A percentile compares a stretch with the other conserved stretches of the same genome.
These are phyloP conservation scores for Codiaeum variegatum DNA, from an alignment of 441 rosid species.

Conservation along the genomic window DNA sequence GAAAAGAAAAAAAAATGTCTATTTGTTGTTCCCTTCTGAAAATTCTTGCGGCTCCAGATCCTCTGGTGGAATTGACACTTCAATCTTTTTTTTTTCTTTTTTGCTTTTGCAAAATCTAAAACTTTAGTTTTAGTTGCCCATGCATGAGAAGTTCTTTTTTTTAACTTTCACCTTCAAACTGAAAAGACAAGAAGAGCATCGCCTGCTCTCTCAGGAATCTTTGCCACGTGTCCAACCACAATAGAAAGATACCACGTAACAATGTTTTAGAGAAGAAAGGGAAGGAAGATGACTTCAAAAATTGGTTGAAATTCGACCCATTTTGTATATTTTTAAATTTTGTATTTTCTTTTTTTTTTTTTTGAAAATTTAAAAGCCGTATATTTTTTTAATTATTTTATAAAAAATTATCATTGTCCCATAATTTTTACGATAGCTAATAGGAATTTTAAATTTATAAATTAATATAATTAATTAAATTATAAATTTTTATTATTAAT, in stretches of 20 bases:
- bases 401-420: too few relatives aligned
- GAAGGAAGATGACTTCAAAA: neutral
- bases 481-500: too few relatives aligned
- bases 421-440: too few relatives aligned
- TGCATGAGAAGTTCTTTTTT: constrained; percentile 11
- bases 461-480: too few relatives aligned
- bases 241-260: constrained; percentile 6
- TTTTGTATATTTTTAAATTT: neutral
- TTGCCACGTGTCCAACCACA: neutral
- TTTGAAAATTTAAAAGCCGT: too few relatives aligned
- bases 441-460: too few relatives aligned
- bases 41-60: constrained; percentile 5
- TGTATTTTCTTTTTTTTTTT: too few relatives aligned
- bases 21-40: constrained; percentile 22
- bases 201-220: constrained; percentile 8
- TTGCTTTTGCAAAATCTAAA: neutral
- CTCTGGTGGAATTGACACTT: constrained; percentile 21
- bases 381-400: too few relatives aligned
- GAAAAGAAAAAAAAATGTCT: neutral
- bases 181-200: constrained; percentile 9
- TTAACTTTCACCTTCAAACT: constrained; percentile 16
- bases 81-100: neutral
- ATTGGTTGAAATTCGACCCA: neutral
- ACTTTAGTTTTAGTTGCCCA: constrained; percentile 7
- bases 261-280: neutral